Evolutionary conservation across 495 filamentous ascomycete species (phyloP), one percentile per base, ranked within the genome.

Genomic region (Lasiosphaeria hispida): DNA sequence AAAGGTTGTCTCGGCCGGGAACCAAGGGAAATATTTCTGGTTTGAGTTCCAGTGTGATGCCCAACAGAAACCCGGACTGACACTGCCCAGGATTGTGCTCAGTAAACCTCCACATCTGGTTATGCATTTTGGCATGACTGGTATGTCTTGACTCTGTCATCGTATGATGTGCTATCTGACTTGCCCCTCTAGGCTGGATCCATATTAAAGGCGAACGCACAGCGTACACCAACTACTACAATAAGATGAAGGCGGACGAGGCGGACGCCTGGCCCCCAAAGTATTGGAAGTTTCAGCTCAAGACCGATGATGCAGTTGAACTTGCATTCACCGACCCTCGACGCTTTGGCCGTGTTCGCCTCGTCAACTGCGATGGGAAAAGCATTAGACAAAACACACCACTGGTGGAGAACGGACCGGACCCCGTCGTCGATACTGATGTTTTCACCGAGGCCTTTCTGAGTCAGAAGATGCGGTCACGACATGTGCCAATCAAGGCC

Each of bases 11-110:
- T 85, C 84, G 55, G 87, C 89, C 3, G 85, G 85, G 0, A 89
- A 87, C 57, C 93, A 96, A 69, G 93, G 93, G 15, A 98, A 97
- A 81, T 97, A 97, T 66, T 96, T 97, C 69, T 98, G 94, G 88
- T 83, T 60, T 23, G 71, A 59, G 4, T 4, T 34, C 19, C 10
- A 23, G 4, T 10, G 42, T 23, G 33, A 15, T 10, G 14, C 10
- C 7, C 0, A 10, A 35, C 13, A 6, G 9, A 18, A 10, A 15
- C 6, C 17, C 13, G 17, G n/a, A 36, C 49, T 59, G 15, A 63
- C 47, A 10, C 4, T 1, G 13, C 3, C n/a, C 13, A 77, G 75
- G 80, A 64, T 82, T 48, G 70, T 74, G 7, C 69, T 83, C 40
- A 70, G 77, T 33, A 63, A 64, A 7, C 81, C 91, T 17, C 94